Percentiles rank a stretch among this genome's conserved stretches.
phyloP scores from a whole-genome alignment of 2,329 filamentous ascomycete genomes.

The Neodidymelliopsis sp. region DNA sequence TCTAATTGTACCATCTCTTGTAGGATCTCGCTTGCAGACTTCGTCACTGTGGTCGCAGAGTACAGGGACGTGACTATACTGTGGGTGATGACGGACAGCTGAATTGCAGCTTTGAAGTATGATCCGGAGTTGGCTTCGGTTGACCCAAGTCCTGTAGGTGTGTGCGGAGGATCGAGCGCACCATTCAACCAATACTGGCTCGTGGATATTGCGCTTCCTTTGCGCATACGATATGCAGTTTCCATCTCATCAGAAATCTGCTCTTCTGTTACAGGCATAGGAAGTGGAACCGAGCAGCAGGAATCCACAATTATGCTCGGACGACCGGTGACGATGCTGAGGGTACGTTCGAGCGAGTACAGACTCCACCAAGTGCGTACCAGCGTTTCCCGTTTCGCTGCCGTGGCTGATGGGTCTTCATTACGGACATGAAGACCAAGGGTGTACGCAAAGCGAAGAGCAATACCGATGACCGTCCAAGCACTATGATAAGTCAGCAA shows the following conservation, averaged over 20 bases:
- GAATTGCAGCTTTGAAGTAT: slow-evolving; percentile 36
- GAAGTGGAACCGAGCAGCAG: slow-evolving; percentile 46
- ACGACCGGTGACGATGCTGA: slow-evolving; percentile 51
- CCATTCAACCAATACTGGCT: slow-evolving; percentile 1
- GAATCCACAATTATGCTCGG: slow-evolving; percentile 48
- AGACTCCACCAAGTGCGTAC: slow-evolving; percentile 53
- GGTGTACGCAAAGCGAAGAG: slow-evolving; percentile 47
- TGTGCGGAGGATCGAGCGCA: slow-evolving; percentile 7
- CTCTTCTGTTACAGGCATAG: slow-evolving; percentile 35
- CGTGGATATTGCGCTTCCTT: slow-evolving; percentile 5
- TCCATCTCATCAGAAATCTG: slow-evolving; percentile 21
- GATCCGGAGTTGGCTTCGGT: slow-evolving; percentile 29
- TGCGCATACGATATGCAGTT: slow-evolving; percentile 15
- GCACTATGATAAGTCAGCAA: slow-evolving; percentile 34
- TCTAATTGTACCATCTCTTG: slow-evolving; percentile 41
- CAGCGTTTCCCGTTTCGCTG: slow-evolving; percentile 45
- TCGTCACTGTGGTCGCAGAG: slow-evolving; percentile 41
- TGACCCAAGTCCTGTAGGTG: neutral
- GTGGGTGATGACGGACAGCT: slow-evolving; percentile 45
- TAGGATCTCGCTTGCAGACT: slow-evolving; percentile 46
- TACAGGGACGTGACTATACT: slow-evolving; percentile 49
- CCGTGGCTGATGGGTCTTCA: slow-evolving; percentile 38
- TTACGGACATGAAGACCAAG: slow-evolving; percentile 52
- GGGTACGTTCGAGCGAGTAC: slow-evolving; percentile 50
- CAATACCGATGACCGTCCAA: slow-evolving; percentile 48